A percentile compares a stretch with the other conserved stretches of the same genome.
Evolutionary conservation across 2,329 filamentous ascomycete species (phyloP).

Genomic region (Aspergillus novoparasiticus): DNA sequence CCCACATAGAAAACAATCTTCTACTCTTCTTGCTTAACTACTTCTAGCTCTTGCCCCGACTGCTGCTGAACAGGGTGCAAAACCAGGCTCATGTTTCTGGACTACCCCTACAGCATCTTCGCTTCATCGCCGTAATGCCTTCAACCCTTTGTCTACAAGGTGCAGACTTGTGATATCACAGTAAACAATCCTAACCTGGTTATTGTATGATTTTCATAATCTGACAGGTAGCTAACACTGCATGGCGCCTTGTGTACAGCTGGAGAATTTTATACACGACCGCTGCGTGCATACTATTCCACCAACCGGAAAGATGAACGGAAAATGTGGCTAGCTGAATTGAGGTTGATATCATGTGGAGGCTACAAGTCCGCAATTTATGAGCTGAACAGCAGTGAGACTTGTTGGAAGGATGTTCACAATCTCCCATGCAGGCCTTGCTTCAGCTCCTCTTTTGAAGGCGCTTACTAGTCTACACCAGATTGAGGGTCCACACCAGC

Average conservation of each 20-base stretch:
- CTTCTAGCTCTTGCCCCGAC: neutral
- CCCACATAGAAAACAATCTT: neutral
- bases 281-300: neutral
- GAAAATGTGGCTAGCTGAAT: neutral
- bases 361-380: neutral
- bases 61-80: neutral
- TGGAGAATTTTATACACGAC: neutral
- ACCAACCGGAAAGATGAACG: neutral
- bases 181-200: neutral
- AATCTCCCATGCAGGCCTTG: neutral
- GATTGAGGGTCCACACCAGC: neutral
- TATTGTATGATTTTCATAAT: neutral
- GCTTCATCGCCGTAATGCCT: neutral
- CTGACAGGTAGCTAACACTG: neutral
- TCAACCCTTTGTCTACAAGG: neutral
- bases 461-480: neutral
- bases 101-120: neutral
- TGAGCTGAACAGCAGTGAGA: neutral
- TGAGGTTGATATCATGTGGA: neutral
- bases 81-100: neutral
- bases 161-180: too few relatives aligned
- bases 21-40: neutral
- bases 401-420: neutral
- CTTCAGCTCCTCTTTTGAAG: neutral
- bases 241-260: neutral